phyloP scores from a whole-genome alignment of 1,139 yeast genomes.

The Zygoascus sp. region DNA sequence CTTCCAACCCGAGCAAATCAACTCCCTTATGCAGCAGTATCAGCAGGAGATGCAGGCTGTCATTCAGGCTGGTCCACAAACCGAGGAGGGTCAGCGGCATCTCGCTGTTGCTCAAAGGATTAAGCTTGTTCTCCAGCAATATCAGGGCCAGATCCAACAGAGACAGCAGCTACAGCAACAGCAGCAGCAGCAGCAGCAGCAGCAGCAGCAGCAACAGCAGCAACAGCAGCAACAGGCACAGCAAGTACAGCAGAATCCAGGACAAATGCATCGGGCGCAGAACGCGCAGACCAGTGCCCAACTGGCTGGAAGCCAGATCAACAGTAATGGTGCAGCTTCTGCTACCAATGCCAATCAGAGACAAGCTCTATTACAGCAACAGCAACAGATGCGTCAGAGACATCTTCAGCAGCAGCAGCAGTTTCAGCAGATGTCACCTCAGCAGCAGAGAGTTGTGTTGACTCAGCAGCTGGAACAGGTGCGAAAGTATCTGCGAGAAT shows the following conservation, averaged over 20 bases:
- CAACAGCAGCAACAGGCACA: slow-evolving; percentile 15
- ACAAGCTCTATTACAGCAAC: slow-evolving; percentile 17
- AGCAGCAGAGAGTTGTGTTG: slow-evolving; percentile 27
- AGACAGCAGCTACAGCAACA: slow-evolving; percentile 19
- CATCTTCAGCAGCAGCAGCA: slow-evolving; percentile 19
- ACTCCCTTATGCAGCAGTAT: slow-evolving; percentile 51
- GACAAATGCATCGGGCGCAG: slow-evolving; percentile 12
- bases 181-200: slow-evolving; percentile 24
- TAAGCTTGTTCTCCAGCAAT: slow-evolving; percentile 43
- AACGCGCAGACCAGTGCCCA: not conserved
- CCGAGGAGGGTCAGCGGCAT: slow-evolving; percentile 68
- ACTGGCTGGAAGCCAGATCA: not conserved
- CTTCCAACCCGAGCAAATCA: slow-evolving; percentile 43
- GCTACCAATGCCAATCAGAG: slow-evolving; percentile 7
- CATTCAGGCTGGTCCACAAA: slow-evolving; percentile 49
- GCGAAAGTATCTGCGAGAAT: slow-evolving; percentile 22
- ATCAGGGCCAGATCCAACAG: slow-evolving; percentile 31
- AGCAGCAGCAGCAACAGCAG: slow-evolving; percentile 20
- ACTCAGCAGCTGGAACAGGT: slow-evolving; percentile 23
- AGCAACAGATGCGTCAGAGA: slow-evolving; percentile 17
- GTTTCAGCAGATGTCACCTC: slow-evolving; percentile 25
- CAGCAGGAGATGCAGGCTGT: slow-evolving; percentile 63
- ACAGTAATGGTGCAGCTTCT: slow-evolving; percentile 1
- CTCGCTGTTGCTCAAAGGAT: slow-evolving; percentile 64
- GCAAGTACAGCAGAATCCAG: slow-evolving; percentile 14